Percentiles rank a stretch among this genome's conserved stretches.
Conservation (phyloP, 2,329 filamentous ascomycete species). For the Aspergillus ibericus region DNA sequence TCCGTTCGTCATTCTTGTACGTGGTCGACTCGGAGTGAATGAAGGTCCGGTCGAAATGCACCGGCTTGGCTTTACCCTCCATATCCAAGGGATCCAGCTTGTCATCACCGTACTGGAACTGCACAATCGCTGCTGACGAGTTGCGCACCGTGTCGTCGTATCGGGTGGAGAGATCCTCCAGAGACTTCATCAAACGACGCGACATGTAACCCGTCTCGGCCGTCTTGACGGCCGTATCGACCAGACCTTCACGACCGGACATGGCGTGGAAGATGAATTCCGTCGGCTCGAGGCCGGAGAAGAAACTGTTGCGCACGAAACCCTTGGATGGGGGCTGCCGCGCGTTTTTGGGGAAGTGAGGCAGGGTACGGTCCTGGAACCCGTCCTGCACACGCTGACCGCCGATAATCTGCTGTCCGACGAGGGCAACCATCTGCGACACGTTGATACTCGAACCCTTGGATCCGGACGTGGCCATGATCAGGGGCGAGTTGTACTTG, state of each 20-base stretch:
- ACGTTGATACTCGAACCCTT: conserved; percentile 98
- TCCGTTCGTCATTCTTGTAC: conserved; percentile 72
- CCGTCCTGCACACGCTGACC: conserved; percentile 90
- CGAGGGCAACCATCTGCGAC: conserved; percentile 95
- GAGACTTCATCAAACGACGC: conserved; percentile 92
- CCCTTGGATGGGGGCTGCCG: conserved; percentile 92
- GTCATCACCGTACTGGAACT: conserved; percentile 97
- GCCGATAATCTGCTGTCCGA: conserved; percentile 97
- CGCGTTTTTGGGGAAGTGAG: conserved; percentile 92
- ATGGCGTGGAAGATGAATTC: conserved; percentile 99
- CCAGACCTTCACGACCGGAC: conserved; percentile 94
- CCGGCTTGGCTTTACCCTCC: conserved; percentile 90
- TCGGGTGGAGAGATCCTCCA: conserved; percentile 89
- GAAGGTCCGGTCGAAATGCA: conserved; percentile 89
- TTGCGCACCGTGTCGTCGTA: conserved; percentile 96
- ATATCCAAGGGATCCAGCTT: conserved; percentile 95
- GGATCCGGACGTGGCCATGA: conserved; percentile 97
- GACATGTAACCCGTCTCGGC: conserved; percentile 99
- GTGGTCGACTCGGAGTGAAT: conserved; percentile 75
- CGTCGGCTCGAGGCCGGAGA: conserved; percentile 81
- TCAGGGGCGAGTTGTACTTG: conserved; percentile 84
- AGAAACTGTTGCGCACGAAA: conserved; percentile 97
- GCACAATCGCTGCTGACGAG: conserved; percentile 82
- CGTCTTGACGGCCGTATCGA: conserved; percentile 98
- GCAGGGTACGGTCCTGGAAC: conserved; percentile 91